A percentile compares a stretch with the other conserved stretches of the same genome.
Evolutionary conservation across 768 basidiomycete genomes (phyloP).

Genomic region (Rhizopogon rudus): DNA sequence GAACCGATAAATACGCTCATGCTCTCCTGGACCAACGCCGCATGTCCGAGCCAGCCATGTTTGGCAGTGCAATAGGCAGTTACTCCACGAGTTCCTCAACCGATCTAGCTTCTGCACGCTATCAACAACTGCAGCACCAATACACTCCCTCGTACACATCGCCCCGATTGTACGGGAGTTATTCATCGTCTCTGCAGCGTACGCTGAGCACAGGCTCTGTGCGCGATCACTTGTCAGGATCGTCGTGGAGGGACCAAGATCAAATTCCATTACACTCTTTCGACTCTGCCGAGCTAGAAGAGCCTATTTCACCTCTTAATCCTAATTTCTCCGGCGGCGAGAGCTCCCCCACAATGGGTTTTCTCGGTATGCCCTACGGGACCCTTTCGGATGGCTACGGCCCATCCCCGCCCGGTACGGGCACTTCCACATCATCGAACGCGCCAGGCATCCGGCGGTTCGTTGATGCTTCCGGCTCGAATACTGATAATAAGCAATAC

Average conservation of each 20-base stretch:
- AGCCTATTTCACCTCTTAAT: conserved; percentile 52
- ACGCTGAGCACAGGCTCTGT: conserved; percentile 40
- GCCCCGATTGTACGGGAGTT: conserved; percentile 32
- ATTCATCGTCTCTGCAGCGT: conserved; percentile 39
- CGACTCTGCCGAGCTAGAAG: conserved; percentile 34
- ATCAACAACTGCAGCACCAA: conserved; percentile 38
- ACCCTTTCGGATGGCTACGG: conserved; percentile 48
- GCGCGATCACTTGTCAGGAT: conserved; percentile 34
- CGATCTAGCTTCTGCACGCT: conserved; percentile 28
- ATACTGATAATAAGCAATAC: conserved; percentile 62
- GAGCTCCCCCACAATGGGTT: conserved; percentile 28
- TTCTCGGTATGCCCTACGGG: conserved; percentile 34
- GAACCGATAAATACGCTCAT: conserved; percentile 28
- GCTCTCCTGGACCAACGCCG: conserved; percentile 53
- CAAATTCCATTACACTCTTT: conserved; percentile 28
- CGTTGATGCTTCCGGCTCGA: conserved; percentile 22
- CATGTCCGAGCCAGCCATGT: conserved; percentile 63
- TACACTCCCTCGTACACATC: conserved; percentile 28
- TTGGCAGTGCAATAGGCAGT: conserved; percentile 36
- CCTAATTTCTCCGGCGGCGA: conserved; percentile 45
- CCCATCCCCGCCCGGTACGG: conserved; percentile 58
- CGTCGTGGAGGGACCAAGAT: conserved; percentile 25
- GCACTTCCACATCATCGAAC: conserved; percentile 52
- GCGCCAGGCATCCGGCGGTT: conserved; percentile 24
- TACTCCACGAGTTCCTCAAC: conserved; percentile 26